Base-by-base conservation (phyloP, 2,329 filamentous ascomycete genomes). In the Botrytis galanthina region DNA sequence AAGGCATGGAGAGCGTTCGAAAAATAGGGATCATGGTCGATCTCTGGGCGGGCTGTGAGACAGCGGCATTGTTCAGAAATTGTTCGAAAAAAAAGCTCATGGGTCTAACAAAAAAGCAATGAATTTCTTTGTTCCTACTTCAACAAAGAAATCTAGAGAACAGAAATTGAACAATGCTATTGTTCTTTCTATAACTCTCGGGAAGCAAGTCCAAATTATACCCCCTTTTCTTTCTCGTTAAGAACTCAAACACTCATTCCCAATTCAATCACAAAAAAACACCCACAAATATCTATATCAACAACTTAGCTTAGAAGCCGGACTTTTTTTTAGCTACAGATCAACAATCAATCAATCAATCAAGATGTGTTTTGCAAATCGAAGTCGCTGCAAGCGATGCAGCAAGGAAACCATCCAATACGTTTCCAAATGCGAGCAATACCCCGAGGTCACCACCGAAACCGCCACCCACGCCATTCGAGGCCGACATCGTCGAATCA, bases 351-450 rank as follows among this genome's bases (percentile, higher is more conserved):
- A 39, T 12, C 6, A 54, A 42, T 20, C 46, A 22, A 39, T 44
- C 66, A 69, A 32, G 20, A 69, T 69, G 66, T 69, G 66, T 44
- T 57, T 69, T 12, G 66, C 35, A 32, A 42, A 69, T n/a, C 51
- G 48, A 69, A 5, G 2, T 9, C 12, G 12, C 1, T 69, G 66
- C 26, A 69, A 44, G 35, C 35, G 9, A 44, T 69, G 66, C 46
- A 37, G 8, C 18, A 32, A 18, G 10, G 66, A 69, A 26, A 57
- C 10, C 12, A 32, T 57, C 2, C 14, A 26, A 5, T 69, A 57
- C 37, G 10, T 54, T 32, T 67, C 48, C 6, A 69, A 42, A 42
- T 69, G 66, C 8, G 35, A 69, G 10, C 66, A 57, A 42, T 57
- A 26, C 18, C 66, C 66, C 4, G 35, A 69, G 8, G 5, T 57